phyloP scores from a whole-genome alignment of 2,329 filamentous ascomycete species.

The Phaeosphaeria sp. region DNA sequence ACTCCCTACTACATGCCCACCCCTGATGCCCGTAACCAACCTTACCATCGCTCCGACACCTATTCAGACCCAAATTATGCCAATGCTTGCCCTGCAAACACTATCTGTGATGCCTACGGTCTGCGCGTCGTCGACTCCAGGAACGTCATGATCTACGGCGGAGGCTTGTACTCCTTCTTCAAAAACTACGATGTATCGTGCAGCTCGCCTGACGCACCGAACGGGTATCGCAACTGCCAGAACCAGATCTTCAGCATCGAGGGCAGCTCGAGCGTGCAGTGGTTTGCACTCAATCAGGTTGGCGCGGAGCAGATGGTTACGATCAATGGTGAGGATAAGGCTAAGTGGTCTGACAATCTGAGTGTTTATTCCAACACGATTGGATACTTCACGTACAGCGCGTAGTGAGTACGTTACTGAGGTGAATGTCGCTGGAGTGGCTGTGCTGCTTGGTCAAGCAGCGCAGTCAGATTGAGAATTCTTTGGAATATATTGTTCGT shows the following conservation, averaged over 20 bases:
- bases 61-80: constrained; percentile 75
- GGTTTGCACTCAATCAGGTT: constrained; percentile 60
- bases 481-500: not conserved
- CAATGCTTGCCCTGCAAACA: constrained; percentile 33
- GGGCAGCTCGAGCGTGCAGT: constrained; percentile 45
- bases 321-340: constrained; percentile 52
- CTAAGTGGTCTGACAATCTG: constrained; percentile 56
- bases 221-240: constrained; percentile 55
- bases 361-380: constrained; percentile 48
- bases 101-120: constrained; percentile 62
- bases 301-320: constrained; percentile 56
- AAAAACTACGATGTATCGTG: constrained; percentile 62
- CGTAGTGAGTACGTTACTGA: constrained; percentile 14
- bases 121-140: constrained; percentile 65
- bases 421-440: not conserved
- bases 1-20: constrained; percentile 86
- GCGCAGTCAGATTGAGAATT: not conserved
- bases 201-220: constrained; percentile 26
- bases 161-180: constrained; percentile 74
- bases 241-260: constrained; percentile 59
- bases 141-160: constrained; percentile 67
- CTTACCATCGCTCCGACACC: constrained; percentile 61
- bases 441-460: not conserved
- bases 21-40: constrained; percentile 69
- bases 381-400: constrained; percentile 43